Evolutionary conservation across 306 rosid genomes (phyloP).

Genomic region (Spatholobus suberectus): DNA sequence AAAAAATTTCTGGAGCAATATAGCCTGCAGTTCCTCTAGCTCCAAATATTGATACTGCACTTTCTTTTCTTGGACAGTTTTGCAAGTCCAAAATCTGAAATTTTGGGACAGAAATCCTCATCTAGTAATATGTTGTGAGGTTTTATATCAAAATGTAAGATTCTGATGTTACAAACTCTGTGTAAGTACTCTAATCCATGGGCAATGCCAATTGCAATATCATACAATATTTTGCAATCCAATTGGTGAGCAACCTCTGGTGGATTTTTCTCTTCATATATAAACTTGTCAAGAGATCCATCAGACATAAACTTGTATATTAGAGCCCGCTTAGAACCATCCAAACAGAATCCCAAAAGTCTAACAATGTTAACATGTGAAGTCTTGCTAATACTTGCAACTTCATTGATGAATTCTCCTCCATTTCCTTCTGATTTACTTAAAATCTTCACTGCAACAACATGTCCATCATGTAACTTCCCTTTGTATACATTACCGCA

Average conservation of each 20-base stretch:
- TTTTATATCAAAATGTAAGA: too few relatives aligned
- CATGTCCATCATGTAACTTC: slow-evolving; percentile 32
- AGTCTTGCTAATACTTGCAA: slow-evolving; percentile 44
- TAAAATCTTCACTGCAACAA: slow-evolving; percentile 53
- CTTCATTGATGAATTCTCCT: slow-evolving; percentile 48
- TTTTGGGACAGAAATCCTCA: too few relatives aligned
- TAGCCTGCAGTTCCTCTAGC: too few relatives aligned
- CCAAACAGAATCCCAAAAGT: slow-evolving; percentile 33
- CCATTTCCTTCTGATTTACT: slow-evolving; percentile 30
- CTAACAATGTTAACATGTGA: slow-evolving; percentile 47
- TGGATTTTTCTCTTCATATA: too few relatives aligned
- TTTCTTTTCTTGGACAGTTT: too few relatives aligned
- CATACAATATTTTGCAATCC: slow-evolving; percentile 33
- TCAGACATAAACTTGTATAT: slow-evolving; percentile 53
- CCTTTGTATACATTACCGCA: slow-evolving; percentile 45
- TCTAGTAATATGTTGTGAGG: too few relatives aligned
- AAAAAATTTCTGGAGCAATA: too few relatives aligned
- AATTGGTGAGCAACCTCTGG: too few relatives aligned
- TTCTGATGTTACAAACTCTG: too few relatives aligned
- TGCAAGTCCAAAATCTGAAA: too few relatives aligned
- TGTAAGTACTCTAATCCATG: slow-evolving; percentile 54
- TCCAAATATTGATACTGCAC: too few relatives aligned
- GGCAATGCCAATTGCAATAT: slow-evolving; percentile 52
- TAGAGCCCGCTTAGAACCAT: slow-evolving; percentile 41
- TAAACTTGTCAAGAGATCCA: slow-evolving; percentile 59